Conservation (phyloP, 1,139 yeast species). For the Kurtzmaniella quercitrusa region DNA sequence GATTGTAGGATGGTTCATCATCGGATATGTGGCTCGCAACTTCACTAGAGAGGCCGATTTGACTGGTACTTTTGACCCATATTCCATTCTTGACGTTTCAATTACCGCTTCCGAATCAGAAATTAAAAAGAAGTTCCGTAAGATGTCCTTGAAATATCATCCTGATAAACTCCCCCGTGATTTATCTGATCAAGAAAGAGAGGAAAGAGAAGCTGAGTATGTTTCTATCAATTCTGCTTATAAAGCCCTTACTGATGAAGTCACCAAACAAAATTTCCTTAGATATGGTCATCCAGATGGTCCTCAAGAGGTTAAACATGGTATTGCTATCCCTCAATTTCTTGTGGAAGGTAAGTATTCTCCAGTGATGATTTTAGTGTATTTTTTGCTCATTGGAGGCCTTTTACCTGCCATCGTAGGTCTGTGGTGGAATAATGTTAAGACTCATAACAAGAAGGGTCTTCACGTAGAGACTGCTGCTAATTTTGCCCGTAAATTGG, state of each 20-base stretch:
- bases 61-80: slow-evolving; percentile 73
- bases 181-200: slow-evolving; percentile 55
- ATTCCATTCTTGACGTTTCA: slow-evolving; percentile 74
- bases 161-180: slow-evolving; percentile 86
- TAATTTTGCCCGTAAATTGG: slow-evolving; percentile 55
- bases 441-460: slow-evolving; percentile 77
- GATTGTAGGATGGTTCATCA: slow-evolving; percentile 63
- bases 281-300: slow-evolving; percentile 98
- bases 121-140: slow-evolving; percentile 78
- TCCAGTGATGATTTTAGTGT: slow-evolving; percentile 56
- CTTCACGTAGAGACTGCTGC: slow-evolving; percentile 82
- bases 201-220: slow-evolving; percentile 66
- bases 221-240: slow-evolving; percentile 88
- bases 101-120: slow-evolving; percentile 68
- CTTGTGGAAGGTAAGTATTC: slow-evolving; percentile 83
- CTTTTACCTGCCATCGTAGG: slow-evolving; percentile 78
- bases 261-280: slow-evolving; percentile 73
- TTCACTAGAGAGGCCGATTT: slow-evolving; percentile 48
- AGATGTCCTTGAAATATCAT: slow-evolving; percentile 80
- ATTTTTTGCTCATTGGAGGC: slow-evolving; percentile 70
- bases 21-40: slow-evolving; percentile 45
- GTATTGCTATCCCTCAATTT: slow-evolving; percentile 92
- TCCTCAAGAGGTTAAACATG: slow-evolving; percentile 90
- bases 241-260: slow-evolving; percentile 90
- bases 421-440: slow-evolving; percentile 86